These are phyloP conservation scores for Nicotiana sylvestris DNA, from an alignment of 257 asterid species.

Conservation along the genomic window DNA sequence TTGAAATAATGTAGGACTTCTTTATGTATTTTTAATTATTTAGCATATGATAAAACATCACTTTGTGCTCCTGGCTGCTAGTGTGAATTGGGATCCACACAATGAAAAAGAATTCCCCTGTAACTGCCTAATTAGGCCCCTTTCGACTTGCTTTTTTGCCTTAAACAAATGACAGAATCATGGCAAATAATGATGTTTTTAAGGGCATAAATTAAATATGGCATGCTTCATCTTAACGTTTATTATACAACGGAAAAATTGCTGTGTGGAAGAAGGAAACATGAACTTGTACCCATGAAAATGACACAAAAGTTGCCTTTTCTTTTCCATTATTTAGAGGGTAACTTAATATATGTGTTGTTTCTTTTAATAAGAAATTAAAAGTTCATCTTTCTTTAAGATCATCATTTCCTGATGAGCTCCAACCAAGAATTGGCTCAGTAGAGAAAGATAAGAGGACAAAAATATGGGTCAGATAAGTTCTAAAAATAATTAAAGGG, in stretches of 20 bases:
- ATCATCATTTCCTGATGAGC: neutral
- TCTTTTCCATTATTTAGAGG: neutral
- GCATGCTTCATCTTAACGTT: conserved; percentile 5
- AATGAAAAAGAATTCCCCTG: neutral
- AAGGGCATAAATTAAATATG: neutral
- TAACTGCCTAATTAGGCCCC: conserved; percentile 6
- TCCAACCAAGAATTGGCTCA: neutral
- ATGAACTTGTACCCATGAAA: conserved; percentile 7
- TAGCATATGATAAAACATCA: neutral
- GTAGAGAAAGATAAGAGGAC: neutral
- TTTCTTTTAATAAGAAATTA: neutral
- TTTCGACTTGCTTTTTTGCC: neutral
- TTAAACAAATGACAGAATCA: conserved; percentile 1
- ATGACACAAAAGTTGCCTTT: neutral
- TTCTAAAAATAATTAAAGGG: neutral
- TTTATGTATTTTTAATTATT: neutral
- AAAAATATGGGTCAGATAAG: neutral
- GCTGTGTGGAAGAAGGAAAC: conserved; percentile 11
- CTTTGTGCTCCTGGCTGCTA: conserved; percentile 2
- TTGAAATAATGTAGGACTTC: neutral
- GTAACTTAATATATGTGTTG: conserved; percentile 2
- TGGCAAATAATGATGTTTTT: conserved; percentile 9
- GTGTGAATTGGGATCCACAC: conserved; percentile 11
- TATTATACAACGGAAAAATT: neutral
- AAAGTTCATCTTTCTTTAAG: neutral